Percentiles rank a stretch among this genome's conserved stretches.
Conservation (phyloP, 2,329 filamentous ascomycete genomes). For the Trichoderma afroharzianum region DNA sequence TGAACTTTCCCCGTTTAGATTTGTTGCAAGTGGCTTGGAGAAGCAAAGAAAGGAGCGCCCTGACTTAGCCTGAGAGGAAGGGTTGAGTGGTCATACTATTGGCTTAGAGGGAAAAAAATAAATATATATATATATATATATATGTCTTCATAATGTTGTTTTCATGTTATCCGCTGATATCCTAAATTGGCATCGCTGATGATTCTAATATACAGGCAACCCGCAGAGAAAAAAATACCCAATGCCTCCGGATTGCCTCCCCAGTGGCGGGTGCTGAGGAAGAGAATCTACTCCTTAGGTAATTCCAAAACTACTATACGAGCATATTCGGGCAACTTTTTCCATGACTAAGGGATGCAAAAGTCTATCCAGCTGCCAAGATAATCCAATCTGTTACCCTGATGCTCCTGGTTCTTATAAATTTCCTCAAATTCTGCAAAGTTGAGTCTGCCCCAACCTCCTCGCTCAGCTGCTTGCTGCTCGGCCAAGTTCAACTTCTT, state of each 20-base stretch:
- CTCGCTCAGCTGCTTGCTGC: constrained; percentile 63
- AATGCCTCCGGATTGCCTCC: background rate
- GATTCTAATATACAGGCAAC: background rate
- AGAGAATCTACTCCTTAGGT: background rate
- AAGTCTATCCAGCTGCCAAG: constrained; percentile 89
- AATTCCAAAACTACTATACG: no score
- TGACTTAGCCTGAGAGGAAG: background rate
- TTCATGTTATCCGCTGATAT: background rate
- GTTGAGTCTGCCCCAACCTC: constrained; percentile 75
- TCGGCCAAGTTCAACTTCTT: constrained; percentile 62
- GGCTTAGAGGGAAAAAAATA: background rate
- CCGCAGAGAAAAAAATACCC: background rate
- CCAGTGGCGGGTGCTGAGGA: background rate
- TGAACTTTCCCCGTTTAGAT: background rate
- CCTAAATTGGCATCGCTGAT: background rate
- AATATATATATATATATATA: no score
- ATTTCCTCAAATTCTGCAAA: constrained; percentile 76
- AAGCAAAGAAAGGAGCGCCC: background rate
- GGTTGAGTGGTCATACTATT: background rate
- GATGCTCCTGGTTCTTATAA: constrained; percentile 64
- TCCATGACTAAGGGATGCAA: constrained; percentile 54
- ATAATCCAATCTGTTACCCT: constrained; percentile 67
- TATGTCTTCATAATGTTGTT: background rate
- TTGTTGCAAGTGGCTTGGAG: background rate
- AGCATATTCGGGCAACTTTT: background rate